phyloP scores from a whole-genome alignment of 768 basidiomycete species.

The Leccinum fibrillosum region DNA sequence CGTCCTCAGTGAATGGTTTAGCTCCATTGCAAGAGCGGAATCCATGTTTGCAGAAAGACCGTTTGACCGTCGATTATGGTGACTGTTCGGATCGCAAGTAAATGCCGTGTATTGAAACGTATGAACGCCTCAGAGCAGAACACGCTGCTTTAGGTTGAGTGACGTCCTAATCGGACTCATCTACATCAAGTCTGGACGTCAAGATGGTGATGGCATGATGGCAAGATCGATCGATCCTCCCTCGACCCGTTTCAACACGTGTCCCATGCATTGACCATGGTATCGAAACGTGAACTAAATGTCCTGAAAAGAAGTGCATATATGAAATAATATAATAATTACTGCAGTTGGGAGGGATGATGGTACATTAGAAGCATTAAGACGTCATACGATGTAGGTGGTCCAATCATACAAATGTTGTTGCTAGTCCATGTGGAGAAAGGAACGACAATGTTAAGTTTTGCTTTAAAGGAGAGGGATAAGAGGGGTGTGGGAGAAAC shows the following conservation, averaged over 20 bases:
- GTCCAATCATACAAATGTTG: not conserved
- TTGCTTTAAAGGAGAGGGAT: not conserved
- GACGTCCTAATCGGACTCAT: not conserved
- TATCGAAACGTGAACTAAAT: constrained; percentile 1
- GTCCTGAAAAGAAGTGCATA: not conserved
- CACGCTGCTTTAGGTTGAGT: not conserved
- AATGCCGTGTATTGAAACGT: not conserved
- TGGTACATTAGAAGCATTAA: constrained; percentile 3
- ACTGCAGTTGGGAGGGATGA: not conserved
- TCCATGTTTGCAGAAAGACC: not conserved
- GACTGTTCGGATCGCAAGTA: not conserved
- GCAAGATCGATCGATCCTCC: not conserved
- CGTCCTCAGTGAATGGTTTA: not conserved
- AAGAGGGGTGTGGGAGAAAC: not conserved
- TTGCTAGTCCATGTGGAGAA: constrained; percentile 2
- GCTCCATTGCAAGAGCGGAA: not conserved
- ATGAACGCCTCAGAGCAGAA: not conserved
- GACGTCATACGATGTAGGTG: not conserved
- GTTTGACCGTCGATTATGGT: not conserved
- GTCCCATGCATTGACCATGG: not conserved
- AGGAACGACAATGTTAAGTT: not conserved
- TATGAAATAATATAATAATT: constrained; percentile 9
- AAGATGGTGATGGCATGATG: not conserved
- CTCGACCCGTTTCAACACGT: not conserved
- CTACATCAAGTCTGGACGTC: not conserved